These are phyloP conservation scores for Cystofilobasidium macerans DNA, from an alignment of 768 basidiomycete genomes.

Conservation along the genomic window DNA sequence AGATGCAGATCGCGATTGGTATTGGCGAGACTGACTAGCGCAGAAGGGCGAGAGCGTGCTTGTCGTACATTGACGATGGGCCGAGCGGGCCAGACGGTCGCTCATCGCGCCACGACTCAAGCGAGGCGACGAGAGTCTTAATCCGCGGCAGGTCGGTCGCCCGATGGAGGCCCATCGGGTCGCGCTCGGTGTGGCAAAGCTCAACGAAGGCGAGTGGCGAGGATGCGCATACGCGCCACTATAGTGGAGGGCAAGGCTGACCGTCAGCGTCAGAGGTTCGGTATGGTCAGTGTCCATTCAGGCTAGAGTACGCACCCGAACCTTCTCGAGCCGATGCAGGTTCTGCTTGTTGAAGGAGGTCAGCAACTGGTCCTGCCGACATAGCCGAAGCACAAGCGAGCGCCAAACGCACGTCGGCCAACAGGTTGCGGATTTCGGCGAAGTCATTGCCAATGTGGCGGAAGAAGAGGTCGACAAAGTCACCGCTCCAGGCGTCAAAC, in stretches of 20 bases:
- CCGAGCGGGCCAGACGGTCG: conserved; percentile 68
- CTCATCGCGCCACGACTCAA: conserved; percentile 61
- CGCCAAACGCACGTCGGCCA: conserved; percentile 51
- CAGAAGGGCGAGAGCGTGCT: conserved; percentile 59
- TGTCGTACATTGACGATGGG: conserved; percentile 80
- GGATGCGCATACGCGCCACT: conserved; percentile 24
- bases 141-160: conserved; percentile 43
- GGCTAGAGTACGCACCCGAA: conserved; percentile 13
- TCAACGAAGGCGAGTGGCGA: conserved; percentile 20
- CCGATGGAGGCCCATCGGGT: conserved; percentile 21
- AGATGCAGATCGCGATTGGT: conserved; percentile 45
- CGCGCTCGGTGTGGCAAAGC: conserved; percentile 15
- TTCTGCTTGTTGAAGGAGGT: conserved; percentile 45
- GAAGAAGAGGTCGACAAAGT: conserved; percentile 60
- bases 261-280: no score
- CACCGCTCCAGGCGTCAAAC: conserved; percentile 56
- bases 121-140: conserved; percentile 47
- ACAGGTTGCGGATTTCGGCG: conserved; percentile 66
- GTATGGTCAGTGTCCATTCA: no score
- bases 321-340: conserved; percentile 43
- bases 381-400: conserved; percentile 58
- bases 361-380: conserved; percentile 48
- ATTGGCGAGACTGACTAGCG: not conserved
- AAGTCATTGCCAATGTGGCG: conserved; percentile 69
- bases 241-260: no score